Percentiles rank a stretch among this genome's conserved stretches.
These are phyloP conservation scores for Pythium brachiatum DNA, from an alignment of 352 stramenopile species.

Conservation along the genomic window DNA sequence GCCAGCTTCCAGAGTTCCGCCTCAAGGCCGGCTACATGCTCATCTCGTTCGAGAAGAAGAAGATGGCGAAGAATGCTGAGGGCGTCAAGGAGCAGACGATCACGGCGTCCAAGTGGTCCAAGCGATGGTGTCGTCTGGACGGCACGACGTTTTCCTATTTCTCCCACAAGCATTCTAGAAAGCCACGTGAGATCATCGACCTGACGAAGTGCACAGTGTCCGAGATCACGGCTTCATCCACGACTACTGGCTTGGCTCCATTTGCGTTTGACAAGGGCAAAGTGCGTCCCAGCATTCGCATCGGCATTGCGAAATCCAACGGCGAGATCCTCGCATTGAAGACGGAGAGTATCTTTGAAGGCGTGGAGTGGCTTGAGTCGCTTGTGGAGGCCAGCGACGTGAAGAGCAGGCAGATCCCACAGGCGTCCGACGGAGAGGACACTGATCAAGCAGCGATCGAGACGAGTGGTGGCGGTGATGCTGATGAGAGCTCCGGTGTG, in stretches of 20 bases:
- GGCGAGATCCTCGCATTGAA: slow-evolving; percentile 66
- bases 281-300: slow-evolving; percentile 52
- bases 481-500: slow-evolving; percentile 19
- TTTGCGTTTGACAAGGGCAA: slow-evolving; percentile 52
- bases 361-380: slow-evolving; percentile 78
- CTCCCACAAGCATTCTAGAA: slow-evolving; percentile 74
- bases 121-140: slow-evolving; percentile 80
- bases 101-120: slow-evolving; percentile 73
- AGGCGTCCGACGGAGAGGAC: slow-evolving; percentile 4
- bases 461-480: slow-evolving; percentile 22
- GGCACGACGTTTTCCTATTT: slow-evolving; percentile 78
- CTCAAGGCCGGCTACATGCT: slow-evolving; percentile 79
- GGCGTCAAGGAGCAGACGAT: slow-evolving; percentile 56
- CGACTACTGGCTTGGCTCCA: slow-evolving; percentile 38
- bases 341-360: slow-evolving; percentile 80
- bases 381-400: slow-evolving; percentile 69
- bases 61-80: slow-evolving; percentile 48
- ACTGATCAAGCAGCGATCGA: slow-evolving; percentile 8
- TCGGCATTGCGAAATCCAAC: slow-evolving; percentile 67
- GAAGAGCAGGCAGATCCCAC: background rate
- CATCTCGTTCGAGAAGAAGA: slow-evolving; percentile 73
- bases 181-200: slow-evolving; percentile 71
- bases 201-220: slow-evolving; percentile 64
- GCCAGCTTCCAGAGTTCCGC: slow-evolving; percentile 69
- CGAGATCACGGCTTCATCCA: slow-evolving; percentile 55